Evolutionary conservation across 1,284 basidiomycete species (phyloP).

Genomic region (Hymenochaete sp.): DNA sequence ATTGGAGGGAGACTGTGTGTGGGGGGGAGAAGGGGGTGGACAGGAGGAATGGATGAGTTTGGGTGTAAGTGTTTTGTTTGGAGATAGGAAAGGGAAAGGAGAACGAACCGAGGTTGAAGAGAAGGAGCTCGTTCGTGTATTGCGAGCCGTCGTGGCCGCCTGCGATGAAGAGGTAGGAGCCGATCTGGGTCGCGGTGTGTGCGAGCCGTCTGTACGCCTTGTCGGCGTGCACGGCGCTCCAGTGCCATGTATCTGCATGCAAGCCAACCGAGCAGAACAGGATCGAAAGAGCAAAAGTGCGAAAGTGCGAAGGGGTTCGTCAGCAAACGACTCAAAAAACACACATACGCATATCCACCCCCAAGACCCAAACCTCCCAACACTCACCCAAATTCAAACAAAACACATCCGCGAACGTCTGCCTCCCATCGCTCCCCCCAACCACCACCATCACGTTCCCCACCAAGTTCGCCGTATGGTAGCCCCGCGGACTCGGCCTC

Average conservation of each 20-base stretch:
- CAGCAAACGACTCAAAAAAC: too few relatives aligned
- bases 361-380: neutral
- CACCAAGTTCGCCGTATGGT: conserved; percentile 84
- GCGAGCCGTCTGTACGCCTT: conserved; percentile 65
- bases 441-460: conserved; percentile 78
- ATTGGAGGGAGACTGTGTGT: conserved; percentile 51
- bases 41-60: neutral
- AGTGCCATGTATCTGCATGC: conserved; percentile 53
- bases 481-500: conserved; percentile 67
- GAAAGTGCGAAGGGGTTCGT: too few relatives aligned
- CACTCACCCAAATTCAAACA: conserved; percentile 71
- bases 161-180: conserved; percentile 85
- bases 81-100: conserved; percentile 1
- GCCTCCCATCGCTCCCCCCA: conserved; percentile 72
- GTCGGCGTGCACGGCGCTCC: conserved; percentile 55
- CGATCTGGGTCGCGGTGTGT: conserved; percentile 84
- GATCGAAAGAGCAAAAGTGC: neutral
- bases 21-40: conserved; percentile 26
- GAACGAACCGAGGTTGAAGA: conserved; percentile 75
- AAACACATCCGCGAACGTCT: conserved; percentile 83
- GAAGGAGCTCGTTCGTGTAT: conserved; percentile 72
- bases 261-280: neutral
- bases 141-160: conserved; percentile 80
- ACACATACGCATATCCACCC: too few relatives aligned
- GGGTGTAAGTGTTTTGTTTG: conserved; percentile 1